Evolutionary conservation across 2,329 filamentous ascomycete genomes (phyloP).

Genomic region (Trichophyton rubrum): DNA sequence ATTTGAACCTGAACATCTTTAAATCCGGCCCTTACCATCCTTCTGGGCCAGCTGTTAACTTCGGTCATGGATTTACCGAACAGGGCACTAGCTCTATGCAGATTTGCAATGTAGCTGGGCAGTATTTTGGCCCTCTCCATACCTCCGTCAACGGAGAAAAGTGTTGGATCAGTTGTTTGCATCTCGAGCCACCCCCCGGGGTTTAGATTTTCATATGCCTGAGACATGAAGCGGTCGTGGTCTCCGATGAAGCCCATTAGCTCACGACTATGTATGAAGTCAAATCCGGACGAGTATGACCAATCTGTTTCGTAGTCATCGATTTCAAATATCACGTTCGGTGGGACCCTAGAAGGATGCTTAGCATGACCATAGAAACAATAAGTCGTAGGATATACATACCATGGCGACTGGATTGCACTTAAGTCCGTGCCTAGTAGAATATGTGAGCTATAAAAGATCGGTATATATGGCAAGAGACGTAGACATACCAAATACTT

Average conservation of each 20-base stretch:
- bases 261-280: constrained; percentile 27
- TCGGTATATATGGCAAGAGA: neutral
- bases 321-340: constrained; percentile 41
- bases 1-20: constrained; percentile 30
- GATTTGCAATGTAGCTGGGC: neutral
- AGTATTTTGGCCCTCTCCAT: neutral
- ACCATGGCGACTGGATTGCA: constrained; percentile 11
- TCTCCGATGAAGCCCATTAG: constrained; percentile 17
- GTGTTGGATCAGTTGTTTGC: constrained; percentile 23
- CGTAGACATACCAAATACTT: constrained; percentile 5
- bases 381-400: constrained; percentile 8
- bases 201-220: constrained; percentile 27
- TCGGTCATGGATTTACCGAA: constrained; percentile 26
- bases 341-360: constrained; percentile 28
- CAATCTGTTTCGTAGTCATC: constrained; percentile 32
- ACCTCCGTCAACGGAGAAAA: constrained; percentile 23
- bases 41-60: constrained; percentile 27
- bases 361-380: neutral
- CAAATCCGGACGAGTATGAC: constrained; percentile 27
- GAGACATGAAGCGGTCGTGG: constrained; percentile 17
- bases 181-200: constrained; percentile 42
- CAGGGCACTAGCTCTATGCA: constrained; percentile 11
- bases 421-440: constrained; percentile 9
- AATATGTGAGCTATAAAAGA: neutral
- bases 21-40: constrained; percentile 43